Percentiles rank a stretch among this genome's conserved stretches.
phyloP scores from a whole-genome alignment of 129 eudicot genomes.

The Helichrysum umbraculigerum region DNA sequence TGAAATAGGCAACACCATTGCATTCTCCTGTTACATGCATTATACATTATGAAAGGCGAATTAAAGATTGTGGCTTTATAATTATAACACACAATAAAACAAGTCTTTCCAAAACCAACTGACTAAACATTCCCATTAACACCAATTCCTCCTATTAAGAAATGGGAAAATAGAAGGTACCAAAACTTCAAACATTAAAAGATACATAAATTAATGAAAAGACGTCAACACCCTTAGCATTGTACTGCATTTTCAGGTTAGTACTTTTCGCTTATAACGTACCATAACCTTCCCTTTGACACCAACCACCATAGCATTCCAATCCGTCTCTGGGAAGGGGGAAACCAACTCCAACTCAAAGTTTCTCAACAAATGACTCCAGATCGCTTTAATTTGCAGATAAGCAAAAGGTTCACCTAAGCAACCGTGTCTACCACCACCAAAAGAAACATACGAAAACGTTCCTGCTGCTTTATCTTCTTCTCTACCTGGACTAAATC shows the following conservation, averaged over 20 bases:
- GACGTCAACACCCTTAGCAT: constrained; percentile 19
- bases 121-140: background rate
- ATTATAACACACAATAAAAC: background rate
- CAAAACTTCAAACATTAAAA: constrained; percentile 13
- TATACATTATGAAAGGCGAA: background rate
- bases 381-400: constrained; percentile 85
- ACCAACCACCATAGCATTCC: constrained; percentile 99
- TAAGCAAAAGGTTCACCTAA: constrained; percentile 96
- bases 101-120: background rate
- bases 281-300: constrained; percentile 98
- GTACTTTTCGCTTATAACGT: constrained; percentile 66
- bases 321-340: constrained; percentile 91
- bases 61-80: background rate
- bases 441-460: constrained; percentile 89
- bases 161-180: constrained; percentile 4
- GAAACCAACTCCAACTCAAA: constrained; percentile 83
- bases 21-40: background rate
- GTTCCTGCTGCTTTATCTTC: constrained; percentile 93
- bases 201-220: constrained; percentile 22
- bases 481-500: constrained; percentile 77
- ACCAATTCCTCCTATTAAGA: constrained; percentile 4
- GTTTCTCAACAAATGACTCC: constrained; percentile 92
- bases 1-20: background rate
- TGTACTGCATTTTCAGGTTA: constrained; percentile 16
- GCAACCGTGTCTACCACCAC: constrained; percentile 98